Base-by-base conservation (phyloP, 148 eudicot genomes). In the Rhododendron griersonianum region DNA sequence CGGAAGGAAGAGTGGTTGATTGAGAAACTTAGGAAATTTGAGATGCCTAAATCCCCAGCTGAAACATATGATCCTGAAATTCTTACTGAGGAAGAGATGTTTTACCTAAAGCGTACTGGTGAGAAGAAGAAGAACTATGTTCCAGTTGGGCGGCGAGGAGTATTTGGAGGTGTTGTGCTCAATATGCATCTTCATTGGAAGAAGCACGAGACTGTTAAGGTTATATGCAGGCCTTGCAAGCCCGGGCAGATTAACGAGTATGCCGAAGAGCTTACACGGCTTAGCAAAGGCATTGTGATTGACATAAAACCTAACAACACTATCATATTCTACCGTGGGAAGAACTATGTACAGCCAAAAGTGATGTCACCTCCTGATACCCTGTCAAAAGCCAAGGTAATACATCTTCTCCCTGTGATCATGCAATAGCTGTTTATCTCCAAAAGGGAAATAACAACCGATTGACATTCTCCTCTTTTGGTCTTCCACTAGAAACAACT, bases 171-270 rank as follows among this genome's bases (percentile, higher is more conserved):
- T 51, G 98, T 97, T 89, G 98, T 97, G 80, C 98, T 97, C 39
- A 97, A 97, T 87, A 95, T 97, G 99, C 99, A 97, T 92, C 94
- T 94, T 69, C 99, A 97, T 74, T 97, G 99, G 99, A 97, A 97
- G 90, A 94, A 87, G 44, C 98, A 95, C 74, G 99, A 97, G 93
- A 95, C 99, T 0, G 98, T 97, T 15, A 97, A 95, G 90, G 99
- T 97, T 81, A 90, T 93, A 85, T 95, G 99, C 92, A 97, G 83
- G 87, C 98, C 98, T 78, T 97, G 98, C 87, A 93, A 89, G 89
- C 98, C 98, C 59, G 99, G 99, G 35, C 94, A 97, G 91, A 87
- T 95, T 87, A 93, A 93, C 77, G 94, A 91, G 88, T 92, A 93
- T 86, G 99, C 99, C 57, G 95, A 91, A 73, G 99, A 97, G 92